Conservation (phyloP, 2,329 filamentous ascomycete genomes). For the Chaetomiaceae sp. region DNA sequence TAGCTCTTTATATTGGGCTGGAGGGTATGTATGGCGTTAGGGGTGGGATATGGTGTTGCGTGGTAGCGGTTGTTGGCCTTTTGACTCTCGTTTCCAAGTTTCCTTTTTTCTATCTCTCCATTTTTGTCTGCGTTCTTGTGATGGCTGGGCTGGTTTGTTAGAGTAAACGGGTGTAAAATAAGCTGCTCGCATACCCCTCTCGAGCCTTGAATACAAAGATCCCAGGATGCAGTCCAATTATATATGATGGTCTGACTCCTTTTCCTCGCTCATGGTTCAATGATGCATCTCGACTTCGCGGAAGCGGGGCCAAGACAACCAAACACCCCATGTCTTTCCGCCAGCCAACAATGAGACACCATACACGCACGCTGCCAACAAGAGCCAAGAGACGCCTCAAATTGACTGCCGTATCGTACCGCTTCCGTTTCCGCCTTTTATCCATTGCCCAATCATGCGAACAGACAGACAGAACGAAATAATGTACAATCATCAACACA, state of each 20-base stretch:
- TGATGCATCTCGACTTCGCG: no score
- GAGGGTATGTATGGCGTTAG: conserved; percentile 3
- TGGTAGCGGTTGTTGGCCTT: conserved; percentile 7
- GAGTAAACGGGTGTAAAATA: conserved; percentile 3
- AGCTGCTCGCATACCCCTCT: conserved; percentile 10
- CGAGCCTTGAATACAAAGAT: neutral
- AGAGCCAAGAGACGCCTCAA: conserved; percentile 5
- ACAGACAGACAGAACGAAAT: conserved; percentile 3
- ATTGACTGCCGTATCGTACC: conserved; percentile 2
- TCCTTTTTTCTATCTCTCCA: neutral
- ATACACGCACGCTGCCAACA: neutral
- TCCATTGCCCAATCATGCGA: neutral
- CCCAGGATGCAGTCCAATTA: no score
- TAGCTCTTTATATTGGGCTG: neutral
- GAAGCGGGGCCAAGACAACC: no score
- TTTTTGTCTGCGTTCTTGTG: neutral
- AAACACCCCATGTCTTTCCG: neutral
- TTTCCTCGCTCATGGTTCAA: no score
- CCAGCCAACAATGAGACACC: neutral
- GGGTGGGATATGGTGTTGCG: neutral
- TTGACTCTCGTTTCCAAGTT: neutral
- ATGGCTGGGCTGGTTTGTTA: conserved; percentile 1
- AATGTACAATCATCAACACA: conserved; percentile 3
- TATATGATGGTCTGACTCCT: no score
- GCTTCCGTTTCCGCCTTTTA: conserved; percentile 5